These are phyloP conservation scores for Maudiozyma barnettii DNA, from an alignment of 805 yeast species.

Conservation along the genomic window DNA sequence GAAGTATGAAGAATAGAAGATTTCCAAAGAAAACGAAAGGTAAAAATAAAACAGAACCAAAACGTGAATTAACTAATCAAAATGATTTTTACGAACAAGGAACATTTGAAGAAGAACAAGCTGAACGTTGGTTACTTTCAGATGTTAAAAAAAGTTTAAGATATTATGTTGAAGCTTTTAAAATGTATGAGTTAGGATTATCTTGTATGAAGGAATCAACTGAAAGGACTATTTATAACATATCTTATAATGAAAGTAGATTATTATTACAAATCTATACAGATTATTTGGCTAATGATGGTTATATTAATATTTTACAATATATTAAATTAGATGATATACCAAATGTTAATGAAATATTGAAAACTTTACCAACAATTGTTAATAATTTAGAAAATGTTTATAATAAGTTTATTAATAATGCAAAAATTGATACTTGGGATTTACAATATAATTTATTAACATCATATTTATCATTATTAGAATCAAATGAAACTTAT, in stretches of 20 bases:
- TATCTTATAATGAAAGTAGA: constrained; percentile 25
- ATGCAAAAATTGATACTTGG: constrained; percentile 20
- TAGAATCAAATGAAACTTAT: constrained; percentile 15
- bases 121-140: constrained; percentile 29
- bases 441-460: constrained; percentile 26
- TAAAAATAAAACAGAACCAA: constrained; percentile 7
- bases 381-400: constrained; percentile 17
- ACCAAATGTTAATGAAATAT: constrained; percentile 9
- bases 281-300: constrained; percentile 24
- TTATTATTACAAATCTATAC: constrained; percentile 23
- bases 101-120: constrained; percentile 26
- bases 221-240: constrained; percentile 29
- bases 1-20: constrained; percentile 1
- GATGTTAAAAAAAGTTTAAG: constrained; percentile 25
- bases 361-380: constrained; percentile 13
- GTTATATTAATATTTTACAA: constrained; percentile 23
- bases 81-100: constrained; percentile 28
- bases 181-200: constrained; percentile 29
- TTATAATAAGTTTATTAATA: constrained; percentile 7
- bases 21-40: constrained; percentile 5
- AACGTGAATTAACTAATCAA: constrained; percentile 13
- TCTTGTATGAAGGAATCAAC: constrained; percentile 17
- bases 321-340: constrained; percentile 22
- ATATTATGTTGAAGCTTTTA: constrained; percentile 20
- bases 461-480: constrained; percentile 17